Conservation (phyloP, 2,329 filamentous ascomycete species). For the Nannizziopsis arthrosporioides region DNA sequence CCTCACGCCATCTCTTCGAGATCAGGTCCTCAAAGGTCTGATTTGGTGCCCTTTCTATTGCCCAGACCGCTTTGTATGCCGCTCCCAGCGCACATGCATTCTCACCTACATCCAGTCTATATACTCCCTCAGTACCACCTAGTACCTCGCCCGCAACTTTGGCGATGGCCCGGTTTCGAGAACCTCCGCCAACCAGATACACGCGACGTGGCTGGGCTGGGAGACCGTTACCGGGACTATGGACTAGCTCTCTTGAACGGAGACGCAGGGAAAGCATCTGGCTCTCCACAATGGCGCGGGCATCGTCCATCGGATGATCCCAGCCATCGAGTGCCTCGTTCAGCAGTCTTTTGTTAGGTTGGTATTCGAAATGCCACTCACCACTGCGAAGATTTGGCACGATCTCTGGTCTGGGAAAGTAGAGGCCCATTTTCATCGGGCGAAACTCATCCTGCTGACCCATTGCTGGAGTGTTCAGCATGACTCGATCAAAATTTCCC, state of each 20-base stretch:
- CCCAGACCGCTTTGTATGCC: constrained; percentile 95
- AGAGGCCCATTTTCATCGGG: constrained; percentile 76
- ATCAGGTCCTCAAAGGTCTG: constrained; percentile 86
- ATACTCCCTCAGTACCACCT: constrained; percentile 80
- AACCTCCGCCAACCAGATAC: constrained; percentile 89
- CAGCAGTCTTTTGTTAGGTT: constrained; percentile 37
- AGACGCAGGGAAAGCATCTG: constrained; percentile 85
- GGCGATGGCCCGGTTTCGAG: constrained; percentile 79
- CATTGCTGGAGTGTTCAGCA: constrained; percentile 57
- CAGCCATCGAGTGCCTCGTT: constrained; percentile 44
- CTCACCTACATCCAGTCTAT: constrained; percentile 82
- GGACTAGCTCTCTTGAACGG: constrained; percentile 65
- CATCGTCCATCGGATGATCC: constrained; percentile 56
- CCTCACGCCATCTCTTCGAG: constrained; percentile 72
- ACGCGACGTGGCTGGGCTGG: constrained; percentile 78
- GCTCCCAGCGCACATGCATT: constrained; percentile 91
- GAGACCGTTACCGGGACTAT: constrained; percentile 42
- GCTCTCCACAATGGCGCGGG: constrained; percentile 82
- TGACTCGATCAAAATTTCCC: constrained; percentile 66
- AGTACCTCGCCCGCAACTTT: constrained; percentile 76
- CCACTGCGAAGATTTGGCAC: constrained; percentile 81
- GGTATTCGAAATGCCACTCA: constrained; percentile 69
- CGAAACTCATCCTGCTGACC: constrained; percentile 46
- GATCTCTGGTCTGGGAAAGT: constrained; percentile 89
- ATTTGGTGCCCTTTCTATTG: constrained; percentile 52